Conservation (phyloP, 106 monocot species). For the Apostasia ramifera region DNA sequence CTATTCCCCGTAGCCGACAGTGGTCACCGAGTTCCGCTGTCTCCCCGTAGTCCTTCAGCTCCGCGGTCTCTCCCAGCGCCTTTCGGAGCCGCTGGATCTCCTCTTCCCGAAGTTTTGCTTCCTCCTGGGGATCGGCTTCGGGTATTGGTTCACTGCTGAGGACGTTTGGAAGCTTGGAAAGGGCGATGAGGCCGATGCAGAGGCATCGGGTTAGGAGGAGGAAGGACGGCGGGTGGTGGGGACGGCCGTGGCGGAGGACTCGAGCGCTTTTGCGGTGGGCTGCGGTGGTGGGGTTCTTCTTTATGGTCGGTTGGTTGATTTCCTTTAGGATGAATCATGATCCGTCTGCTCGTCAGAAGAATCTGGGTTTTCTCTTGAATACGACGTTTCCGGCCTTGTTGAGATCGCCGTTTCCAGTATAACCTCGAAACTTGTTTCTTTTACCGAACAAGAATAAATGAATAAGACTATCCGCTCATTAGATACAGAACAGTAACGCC, state of each 20-base stretch:
- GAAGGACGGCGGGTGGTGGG: neutral
- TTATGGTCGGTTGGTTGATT: conserved; percentile 62
- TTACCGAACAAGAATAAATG: neutral
- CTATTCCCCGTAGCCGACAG: too few species aligned
- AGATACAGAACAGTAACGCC: too few species aligned
- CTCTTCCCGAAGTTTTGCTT: neutral
- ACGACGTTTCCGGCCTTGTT: neutral
- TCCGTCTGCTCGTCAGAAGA: neutral
- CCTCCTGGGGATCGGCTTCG: neutral
- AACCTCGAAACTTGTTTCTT: neutral
- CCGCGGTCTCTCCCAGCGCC: too few species aligned
- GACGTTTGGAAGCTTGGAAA: neutral
- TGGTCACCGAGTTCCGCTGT: too few species aligned
- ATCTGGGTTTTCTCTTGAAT: neutral
- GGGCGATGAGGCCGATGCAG: neutral
- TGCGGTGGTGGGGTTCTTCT: conserved; percentile 45
- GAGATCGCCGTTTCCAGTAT: neutral
- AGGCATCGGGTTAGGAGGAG: conserved; percentile 12
- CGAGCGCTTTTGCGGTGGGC: conserved; percentile 22
- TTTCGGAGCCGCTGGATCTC: neutral
- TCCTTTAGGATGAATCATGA: conserved; percentile 30
- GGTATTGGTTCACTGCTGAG: neutral
- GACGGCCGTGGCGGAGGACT: conserved; percentile 14
- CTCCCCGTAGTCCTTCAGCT: too few species aligned
- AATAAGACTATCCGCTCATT: too few species aligned